Conservation (phyloP, 345 rosid genomes). For the Ceriops decandra region DNA sequence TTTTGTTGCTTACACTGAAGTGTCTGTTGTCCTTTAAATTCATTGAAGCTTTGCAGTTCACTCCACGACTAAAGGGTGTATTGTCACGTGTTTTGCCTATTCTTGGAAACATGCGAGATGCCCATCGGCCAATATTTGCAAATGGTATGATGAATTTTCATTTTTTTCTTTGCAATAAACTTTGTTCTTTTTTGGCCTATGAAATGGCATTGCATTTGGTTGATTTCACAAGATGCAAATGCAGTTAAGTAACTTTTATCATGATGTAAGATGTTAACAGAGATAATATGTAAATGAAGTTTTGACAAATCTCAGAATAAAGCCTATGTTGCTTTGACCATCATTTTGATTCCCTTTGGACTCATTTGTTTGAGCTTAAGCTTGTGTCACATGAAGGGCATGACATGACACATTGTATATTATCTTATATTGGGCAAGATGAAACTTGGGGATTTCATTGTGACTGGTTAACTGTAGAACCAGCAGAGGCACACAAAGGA, state of each 20-base stretch:
- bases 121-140: constrained; percentile 86
- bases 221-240: not conserved
- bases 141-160: constrained; percentile 51
- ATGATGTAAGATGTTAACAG: not conserved
- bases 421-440: not conserved
- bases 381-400: too few relatives aligned
- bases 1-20: constrained; percentile 34
- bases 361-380: not conserved
- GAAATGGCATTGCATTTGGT: constrained; percentile 9
- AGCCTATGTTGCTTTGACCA: not conserved
- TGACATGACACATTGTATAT: too few relatives aligned
- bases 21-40: constrained; percentile 22
- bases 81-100: constrained; percentile 81
- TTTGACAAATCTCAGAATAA: constrained; percentile 1
- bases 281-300: not conserved
- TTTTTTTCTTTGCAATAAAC: constrained; percentile 2
- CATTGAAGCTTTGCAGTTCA: constrained; percentile 85
- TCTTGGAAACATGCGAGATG: constrained; percentile 87
- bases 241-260: not conserved
- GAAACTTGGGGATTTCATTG: not conserved
- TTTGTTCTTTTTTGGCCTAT: constrained; percentile 5
- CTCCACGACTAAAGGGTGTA: constrained; percentile 85
- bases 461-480: not conserved
- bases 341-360: not conserved
- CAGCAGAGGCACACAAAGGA: not conserved